Base-by-base conservation (phyloP, 495 filamentous ascomycete genomes). In the Corynascus novoguineensis region DNA sequence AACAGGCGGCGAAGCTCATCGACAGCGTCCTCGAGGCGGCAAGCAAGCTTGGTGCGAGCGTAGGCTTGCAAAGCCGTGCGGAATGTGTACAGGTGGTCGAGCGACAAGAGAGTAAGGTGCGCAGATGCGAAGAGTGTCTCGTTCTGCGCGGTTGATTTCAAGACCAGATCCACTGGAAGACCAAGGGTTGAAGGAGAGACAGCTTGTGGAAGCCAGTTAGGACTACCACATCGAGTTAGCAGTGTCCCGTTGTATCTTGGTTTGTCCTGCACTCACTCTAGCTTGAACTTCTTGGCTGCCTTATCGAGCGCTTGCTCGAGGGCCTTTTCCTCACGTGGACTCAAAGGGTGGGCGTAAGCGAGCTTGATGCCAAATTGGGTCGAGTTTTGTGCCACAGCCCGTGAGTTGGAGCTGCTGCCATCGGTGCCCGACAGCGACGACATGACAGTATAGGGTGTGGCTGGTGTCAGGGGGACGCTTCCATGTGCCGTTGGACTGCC, bases 61-160 rank as follows among this genome's bases (percentile, higher is more conserved):
- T 86, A 80, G 17, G 80, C 75, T 53, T 81, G 80, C 3, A 88
- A 75, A 5, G 82, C 76, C 31, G 79, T 77, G 63, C 88, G 87
- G 73, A 90, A 85, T 41, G 81, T 87, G 70, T 88, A 89, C 62
- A 89, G 74, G 54, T 84, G 80, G 67, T 90, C 86, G 41, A 89
- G 78, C 15, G 81, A 82, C 0, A 89, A 69, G 29, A 89, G 68
- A 1, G 81, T 86, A 29, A 90, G 71, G 34, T 83, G 84, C 45
- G 86, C 84, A n/a, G 83, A 81, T 27, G 81, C 79, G 74, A 86
- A 89, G 53, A 89, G 71, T 29, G 85, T 73, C 48, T 87, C 82
- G 61, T 88, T 85, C 63, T 89, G 86, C 41, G 75, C 63, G 25
- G 88, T 76, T 9, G 86, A 89, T 48, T 83, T 80, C 32, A 81